Evolutionary conservation across 805 yeast species (phyloP).

Genomic region (Cyberlindnera sargentensis): DNA sequence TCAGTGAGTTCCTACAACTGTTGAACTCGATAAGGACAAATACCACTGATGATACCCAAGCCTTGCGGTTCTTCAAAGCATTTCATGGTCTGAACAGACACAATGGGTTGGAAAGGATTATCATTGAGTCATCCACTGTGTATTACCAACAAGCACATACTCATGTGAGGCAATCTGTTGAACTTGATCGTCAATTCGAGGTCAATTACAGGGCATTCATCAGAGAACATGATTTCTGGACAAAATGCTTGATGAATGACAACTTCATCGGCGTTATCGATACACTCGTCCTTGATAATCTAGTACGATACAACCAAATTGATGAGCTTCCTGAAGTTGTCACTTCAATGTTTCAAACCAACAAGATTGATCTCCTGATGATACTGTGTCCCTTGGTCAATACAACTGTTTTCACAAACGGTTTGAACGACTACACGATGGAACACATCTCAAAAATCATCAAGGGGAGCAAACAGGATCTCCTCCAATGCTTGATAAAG

Average conservation of each 20-base stretch:
- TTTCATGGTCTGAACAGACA: slow-evolving; percentile 3
- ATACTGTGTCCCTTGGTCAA: too few species aligned
- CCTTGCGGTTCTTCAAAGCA: slow-evolving; percentile 5
- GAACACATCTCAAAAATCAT: too few species aligned
- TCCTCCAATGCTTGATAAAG: too few species aligned
- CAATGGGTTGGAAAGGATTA: slow-evolving; percentile 1
- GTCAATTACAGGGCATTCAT: slow-evolving; percentile 1
- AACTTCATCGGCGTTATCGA: slow-evolving; percentile 1
- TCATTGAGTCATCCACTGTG: not conserved
- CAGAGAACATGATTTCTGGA: slow-evolving; percentile 15
- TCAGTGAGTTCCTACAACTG: slow-evolving; percentile 1
- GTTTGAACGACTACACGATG: too few species aligned
- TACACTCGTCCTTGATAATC: not conserved
- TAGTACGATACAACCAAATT: slow-evolving; percentile 8
- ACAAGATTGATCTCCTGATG: slow-evolving; percentile 3
- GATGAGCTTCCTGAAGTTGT: slow-evolving; percentile 3
- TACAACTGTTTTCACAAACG: too few species aligned
- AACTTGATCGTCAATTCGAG: slow-evolving; percentile 1
- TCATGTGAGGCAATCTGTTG: not conserved
- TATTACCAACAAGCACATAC: slow-evolving; percentile 5
- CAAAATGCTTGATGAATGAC: not conserved
- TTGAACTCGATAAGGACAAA: slow-evolving; percentile 5
- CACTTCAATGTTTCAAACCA: slow-evolving; percentile 8
- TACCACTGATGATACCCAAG: not conserved
- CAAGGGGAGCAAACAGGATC: too few species aligned